phyloP scores from a whole-genome alignment of 805 yeast species.

The Starmerella stigmatis region DNA sequence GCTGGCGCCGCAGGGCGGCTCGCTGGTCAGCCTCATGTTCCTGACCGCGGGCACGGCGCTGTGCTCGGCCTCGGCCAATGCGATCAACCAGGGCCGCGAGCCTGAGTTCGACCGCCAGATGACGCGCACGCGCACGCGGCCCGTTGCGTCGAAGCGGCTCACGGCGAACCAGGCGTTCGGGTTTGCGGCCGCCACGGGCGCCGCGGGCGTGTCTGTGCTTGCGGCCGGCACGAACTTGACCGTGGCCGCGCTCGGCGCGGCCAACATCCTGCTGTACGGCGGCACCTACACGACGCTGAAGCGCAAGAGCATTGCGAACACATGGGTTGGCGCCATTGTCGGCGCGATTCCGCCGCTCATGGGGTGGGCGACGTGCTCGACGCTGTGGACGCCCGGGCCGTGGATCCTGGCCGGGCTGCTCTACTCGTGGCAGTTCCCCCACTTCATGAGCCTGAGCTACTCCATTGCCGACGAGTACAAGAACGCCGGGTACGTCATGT shows the following conservation, averaged over 20 bases:
- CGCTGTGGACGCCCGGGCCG: constrained; percentile 72
- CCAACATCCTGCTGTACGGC: constrained; percentile 72
- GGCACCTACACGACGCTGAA: constrained; percentile 89
- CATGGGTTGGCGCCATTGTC: constrained; percentile 98
- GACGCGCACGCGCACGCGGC: constrained; percentile 81
- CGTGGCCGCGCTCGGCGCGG: constrained; percentile 69
- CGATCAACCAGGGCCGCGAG: constrained; percentile 94
- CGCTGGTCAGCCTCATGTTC: constrained; percentile 56
- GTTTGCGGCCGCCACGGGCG: constrained; percentile 70
- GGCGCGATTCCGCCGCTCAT: constrained; percentile 97
- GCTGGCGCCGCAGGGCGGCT: constrained; percentile 71
- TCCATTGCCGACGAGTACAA: constrained; percentile 79
- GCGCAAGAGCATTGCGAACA: constrained; percentile 71
- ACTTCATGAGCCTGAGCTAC: constrained; percentile 85
- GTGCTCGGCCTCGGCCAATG: constrained; percentile 89
- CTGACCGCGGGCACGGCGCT: constrained; percentile 77
- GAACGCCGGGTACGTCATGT: constrained; percentile 94
- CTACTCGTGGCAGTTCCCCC: constrained; percentile 98
- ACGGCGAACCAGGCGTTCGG: constrained; percentile 65
- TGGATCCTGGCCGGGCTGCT: constrained; percentile 86
- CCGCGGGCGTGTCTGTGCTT: constrained; percentile 56
- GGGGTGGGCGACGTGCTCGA: constrained; percentile 92
- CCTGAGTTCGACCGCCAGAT: constrained; percentile 78
- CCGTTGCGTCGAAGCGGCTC: constrained; percentile 75
- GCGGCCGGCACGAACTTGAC: constrained; percentile 75